Conservation (phyloP, 805 yeast species). For the Candida silvicultrix region DNA sequence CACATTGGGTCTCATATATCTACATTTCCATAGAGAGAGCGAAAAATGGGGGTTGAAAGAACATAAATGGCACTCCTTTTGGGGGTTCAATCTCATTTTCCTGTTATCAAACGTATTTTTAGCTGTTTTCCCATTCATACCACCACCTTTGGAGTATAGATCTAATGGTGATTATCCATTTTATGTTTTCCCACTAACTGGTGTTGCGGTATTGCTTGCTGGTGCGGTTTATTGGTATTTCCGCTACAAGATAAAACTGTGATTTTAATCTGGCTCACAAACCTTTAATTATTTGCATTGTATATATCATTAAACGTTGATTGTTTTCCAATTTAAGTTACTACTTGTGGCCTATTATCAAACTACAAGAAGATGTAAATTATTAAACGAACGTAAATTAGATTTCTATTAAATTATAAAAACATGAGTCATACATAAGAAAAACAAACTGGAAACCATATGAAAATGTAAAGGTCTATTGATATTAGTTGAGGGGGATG, state of each 20-base stretch:
- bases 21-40: constrained; percentile 33
- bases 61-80: constrained; percentile 24
- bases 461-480: no score
- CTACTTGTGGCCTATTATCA: no score
- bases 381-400: no score
- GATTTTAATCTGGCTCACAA: not conserved
- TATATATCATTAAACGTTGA: no score
- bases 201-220: constrained; percentile 35
- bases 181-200: constrained; percentile 52
- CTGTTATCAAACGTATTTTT: constrained; percentile 40
- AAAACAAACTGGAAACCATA: no score
- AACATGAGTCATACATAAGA: no score
- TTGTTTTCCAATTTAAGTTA: no score
- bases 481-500: no score
- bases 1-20: constrained; percentile 45
- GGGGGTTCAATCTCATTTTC: constrained; percentile 29
- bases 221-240: constrained; percentile 37
- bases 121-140: constrained; percentile 50
- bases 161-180: constrained; percentile 36
- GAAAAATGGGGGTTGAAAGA: constrained; percentile 35
- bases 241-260: not conserved
- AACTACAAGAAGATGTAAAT: no score
- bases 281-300: no score
- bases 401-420: no score
- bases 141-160: constrained; percentile 35